Conservation (phyloP, 768 basidiomycete species). For the Rhodosporidiobolus sp. region DNA sequence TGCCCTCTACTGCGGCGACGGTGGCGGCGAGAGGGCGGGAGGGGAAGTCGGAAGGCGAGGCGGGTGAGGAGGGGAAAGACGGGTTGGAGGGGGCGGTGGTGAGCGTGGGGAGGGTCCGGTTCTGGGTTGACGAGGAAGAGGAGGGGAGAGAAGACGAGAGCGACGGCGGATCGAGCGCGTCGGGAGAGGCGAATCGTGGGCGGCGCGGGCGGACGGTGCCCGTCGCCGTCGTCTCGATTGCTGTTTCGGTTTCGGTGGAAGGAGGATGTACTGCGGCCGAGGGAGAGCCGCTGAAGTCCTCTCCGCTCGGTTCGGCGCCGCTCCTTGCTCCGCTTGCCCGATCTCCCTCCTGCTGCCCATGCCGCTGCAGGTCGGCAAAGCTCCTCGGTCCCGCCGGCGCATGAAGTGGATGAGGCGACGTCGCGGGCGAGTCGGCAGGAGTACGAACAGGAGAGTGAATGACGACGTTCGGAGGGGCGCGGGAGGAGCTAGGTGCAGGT, state of each 20-base stretch:
- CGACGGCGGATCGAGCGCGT: no score
- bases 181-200: no score
- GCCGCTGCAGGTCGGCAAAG: not conserved
- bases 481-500: not conserved
- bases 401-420: not conserved
- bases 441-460: constrained; percentile 33
- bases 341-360: not conserved
- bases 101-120: constrained; percentile 1
- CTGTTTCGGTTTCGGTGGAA: no score
- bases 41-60: not conserved
- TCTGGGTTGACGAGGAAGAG: not conserved
- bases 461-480: constrained; percentile 23
- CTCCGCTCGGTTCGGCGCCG: not conserved
- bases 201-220: no score
- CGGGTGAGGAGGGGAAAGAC: not conserved
- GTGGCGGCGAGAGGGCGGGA: not conserved
- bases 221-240: no score
- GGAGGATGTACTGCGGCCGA: no score
- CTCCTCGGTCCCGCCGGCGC: not conserved
- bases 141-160: no score
- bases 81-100: not conserved
- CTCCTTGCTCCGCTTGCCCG: no score
- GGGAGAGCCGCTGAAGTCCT: not conserved
- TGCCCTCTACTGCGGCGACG: not conserved
- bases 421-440: constrained; percentile 2